A percentile compares a stretch with the other conserved stretches of the same genome.
Conservation (phyloP, 192 early-diverging fungal genomes). For the Backusella mclennaniae region DNA sequence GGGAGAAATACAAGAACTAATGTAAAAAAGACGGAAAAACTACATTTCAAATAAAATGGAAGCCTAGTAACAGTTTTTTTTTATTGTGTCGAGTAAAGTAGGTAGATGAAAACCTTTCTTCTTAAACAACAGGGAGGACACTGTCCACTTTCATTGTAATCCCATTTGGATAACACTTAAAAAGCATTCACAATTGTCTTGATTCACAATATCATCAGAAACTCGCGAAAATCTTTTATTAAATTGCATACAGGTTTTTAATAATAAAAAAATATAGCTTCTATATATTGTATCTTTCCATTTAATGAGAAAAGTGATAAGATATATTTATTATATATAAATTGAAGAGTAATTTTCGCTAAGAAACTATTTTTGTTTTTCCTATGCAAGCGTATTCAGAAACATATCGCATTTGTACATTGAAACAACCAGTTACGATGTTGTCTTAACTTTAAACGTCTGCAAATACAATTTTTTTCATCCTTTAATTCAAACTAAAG, state of each 20-base stretch:
- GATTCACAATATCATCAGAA: not conserved
- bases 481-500: not conserved
- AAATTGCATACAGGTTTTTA: not conserved
- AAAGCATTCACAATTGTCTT: not conserved
- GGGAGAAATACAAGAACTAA: too few species aligned
- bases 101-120: not conserved
- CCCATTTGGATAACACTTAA: not conserved
- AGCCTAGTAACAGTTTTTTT: not conserved
- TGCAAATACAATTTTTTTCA: not conserved
- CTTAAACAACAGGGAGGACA: not conserved
- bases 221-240: not conserved
- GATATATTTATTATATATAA: too few species aligned
- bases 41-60: not conserved
- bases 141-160: not conserved
- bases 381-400: not conserved
- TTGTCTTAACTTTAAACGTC: not conserved
- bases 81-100: not conserved
- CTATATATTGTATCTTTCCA: not conserved
- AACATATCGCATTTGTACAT: not conserved
- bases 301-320: not conserved
- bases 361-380: not conserved
- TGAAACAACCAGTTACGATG: not conserved
- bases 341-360: too few species aligned
- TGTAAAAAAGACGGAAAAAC: too few species aligned
- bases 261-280: not conserved